Base-by-base conservation (phyloP, 23 red algal species). In the Agarophyton chilense region DNA sequence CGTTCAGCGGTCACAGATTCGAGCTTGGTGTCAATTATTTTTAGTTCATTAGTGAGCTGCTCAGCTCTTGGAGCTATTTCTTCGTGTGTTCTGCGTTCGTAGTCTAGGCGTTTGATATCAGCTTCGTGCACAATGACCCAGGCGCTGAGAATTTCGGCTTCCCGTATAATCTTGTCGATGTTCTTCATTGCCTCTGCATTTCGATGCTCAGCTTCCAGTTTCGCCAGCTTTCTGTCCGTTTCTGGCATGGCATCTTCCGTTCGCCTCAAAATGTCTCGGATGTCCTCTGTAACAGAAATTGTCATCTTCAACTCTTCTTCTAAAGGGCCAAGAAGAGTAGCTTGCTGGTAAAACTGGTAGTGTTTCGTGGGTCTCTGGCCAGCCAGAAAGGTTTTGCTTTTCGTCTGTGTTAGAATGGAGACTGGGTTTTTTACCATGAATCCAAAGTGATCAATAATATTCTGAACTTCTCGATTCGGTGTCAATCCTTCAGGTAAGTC, bases 351-450 rank as follows among this genome's bases (percentile, higher is more conserved):
- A 82, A 98, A 92, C 18, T 80, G 38, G 47, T 95, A 95, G 40
- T 90, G 75, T 21, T 93, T 82, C 14, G 72, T 72, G 4, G 56
- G 58, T 46, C 95, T 98, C 38, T 84, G 90, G 49, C 50, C 47
- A 19, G 90, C 61, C 33, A 98, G 72, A 52, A 95, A 95, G 32
- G 90, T 55, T 67, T 98, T 98, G 14, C 85, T 95, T 52, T 95
- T 95, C 12, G 78, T 82, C 78, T 98, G 96, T 10, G 96, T 95
- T n/a, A 98, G 42, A 78, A 98, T 79, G 24, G 96, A 84, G 52
- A 94, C 78, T 16, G 96, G 96, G 60, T 95, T 98, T 26, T 90
- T 76, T 28, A 98, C 92, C 81, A 93, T 88, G 51, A 98, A 90
- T 53, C 84, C 84, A 82, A 95, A 98, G 45, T 95, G 93, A 56